Base-by-base conservation (phyloP, 805 yeast genomes). In the Ogataea paradorogensis region DNA sequence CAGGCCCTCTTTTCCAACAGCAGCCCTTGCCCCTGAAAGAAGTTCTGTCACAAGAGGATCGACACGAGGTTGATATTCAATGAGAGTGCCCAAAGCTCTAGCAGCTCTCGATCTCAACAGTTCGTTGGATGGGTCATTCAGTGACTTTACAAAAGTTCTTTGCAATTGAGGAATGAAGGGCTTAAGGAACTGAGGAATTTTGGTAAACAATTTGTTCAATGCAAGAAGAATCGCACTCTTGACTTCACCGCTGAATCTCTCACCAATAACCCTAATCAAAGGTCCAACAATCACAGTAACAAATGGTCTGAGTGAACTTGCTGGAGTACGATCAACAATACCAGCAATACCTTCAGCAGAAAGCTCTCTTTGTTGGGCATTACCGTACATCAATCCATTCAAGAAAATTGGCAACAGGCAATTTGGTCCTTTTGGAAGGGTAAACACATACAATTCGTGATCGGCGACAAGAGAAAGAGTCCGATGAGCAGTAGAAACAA, bases 81-180 rank as follows among this genome's bases (percentile, higher is more conserved):
- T 86, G 58, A 93, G 73, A 8, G 90, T 78, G 37, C 96, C 96
- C 51, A 93, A 69, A 0, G 96, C 97, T 47, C 73, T 75, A 21
- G 95, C 97, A 10, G 99, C 96, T 47, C 95, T 77, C 6, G 78
- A 63, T 50, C 98, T 75, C 55, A 93, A 69, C 7, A 74, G 64
- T 35, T 84, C 95, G 53, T 82, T 84, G 2, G 76, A 55, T 2
- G 84, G 70, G 65, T 93, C 99, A 36, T 87, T 75, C 50, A 93
- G 70, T 2, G 96, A 85, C 59, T 95, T 84, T 29, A 91, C 95
- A 67, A 93, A 93, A 1, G 99, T 93, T 60, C 99, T 78, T 67
- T 93, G 99, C 51, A 93, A 73, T 68, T 93, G 99, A 7, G 99
- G 99, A 63, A 93, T 79, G 62, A 93, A 93, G 11, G 99, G 99